Percentiles rank a stretch among this genome's conserved stretches.
These are phyloP conservation scores for Xerocomus nothofagi DNA, from an alignment of 1,284 basidiomycete species.

Conservation along the genomic window DNA sequence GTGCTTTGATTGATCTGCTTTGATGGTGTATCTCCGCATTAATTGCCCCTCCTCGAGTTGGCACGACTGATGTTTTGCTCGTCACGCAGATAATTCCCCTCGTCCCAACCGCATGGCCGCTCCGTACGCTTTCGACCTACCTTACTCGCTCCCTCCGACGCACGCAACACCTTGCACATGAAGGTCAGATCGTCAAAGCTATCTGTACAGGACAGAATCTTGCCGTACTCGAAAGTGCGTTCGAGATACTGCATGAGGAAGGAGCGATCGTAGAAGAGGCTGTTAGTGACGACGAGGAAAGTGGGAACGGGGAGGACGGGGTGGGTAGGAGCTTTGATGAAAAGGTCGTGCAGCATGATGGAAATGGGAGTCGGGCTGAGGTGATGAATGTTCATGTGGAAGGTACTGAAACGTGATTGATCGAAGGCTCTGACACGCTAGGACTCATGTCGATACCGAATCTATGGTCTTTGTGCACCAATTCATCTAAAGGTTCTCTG, in stretches of 20 bases:
- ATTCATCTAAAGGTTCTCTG: too few relatives aligned
- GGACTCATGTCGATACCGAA: background rate
- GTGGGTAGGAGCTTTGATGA: conserved; percentile 31
- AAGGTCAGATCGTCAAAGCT: conserved; percentile 71
- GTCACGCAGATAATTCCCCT: conserved; percentile 61
- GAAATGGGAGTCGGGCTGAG: conserved; percentile 5
- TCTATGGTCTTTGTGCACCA: background rate
- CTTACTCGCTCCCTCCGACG: conserved; percentile 75
- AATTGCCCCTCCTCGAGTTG: background rate
- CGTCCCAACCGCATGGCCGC: conserved; percentile 75
- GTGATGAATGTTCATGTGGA: conserved; percentile 21
- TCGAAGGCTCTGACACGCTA: background rate
- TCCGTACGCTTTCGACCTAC: conserved; percentile 73
- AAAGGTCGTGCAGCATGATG: conserved; percentile 25
- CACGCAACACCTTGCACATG: conserved; percentile 68
- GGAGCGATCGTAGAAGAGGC: conserved; percentile 70
- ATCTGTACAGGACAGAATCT: conserved; percentile 73
- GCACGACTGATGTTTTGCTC: conserved; percentile 1
- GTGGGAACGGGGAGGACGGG: conserved; percentile 20
- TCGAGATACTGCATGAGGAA: conserved; percentile 51
- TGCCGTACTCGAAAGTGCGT: conserved; percentile 36
- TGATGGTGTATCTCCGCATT: background rate
- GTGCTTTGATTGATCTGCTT: conserved; percentile 25
- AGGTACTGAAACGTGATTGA: conserved; percentile 7
- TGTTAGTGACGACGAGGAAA: conserved; percentile 45